Evolutionary conservation across 1,284 basidiomycete genomes (phyloP).

Genomic region (Trichosporon sp.): DNA sequence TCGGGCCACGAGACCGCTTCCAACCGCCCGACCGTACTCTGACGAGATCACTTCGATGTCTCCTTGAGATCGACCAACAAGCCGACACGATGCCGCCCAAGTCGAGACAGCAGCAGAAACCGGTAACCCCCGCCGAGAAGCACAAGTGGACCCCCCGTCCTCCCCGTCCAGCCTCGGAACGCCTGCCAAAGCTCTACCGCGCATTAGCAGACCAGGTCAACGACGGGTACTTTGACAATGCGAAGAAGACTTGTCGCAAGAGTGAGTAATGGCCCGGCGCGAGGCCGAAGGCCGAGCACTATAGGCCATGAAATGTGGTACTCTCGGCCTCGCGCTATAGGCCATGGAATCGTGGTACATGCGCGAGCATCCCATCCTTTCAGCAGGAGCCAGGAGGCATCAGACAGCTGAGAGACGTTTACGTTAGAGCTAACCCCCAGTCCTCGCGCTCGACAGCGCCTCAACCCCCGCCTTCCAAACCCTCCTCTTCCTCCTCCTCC

Average conservation of each 20-base stretch:
- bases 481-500: slow-evolving; percentile 72
- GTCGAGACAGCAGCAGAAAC: background rate
- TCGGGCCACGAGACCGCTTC: background rate
- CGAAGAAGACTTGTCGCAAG: slow-evolving; percentile 81
- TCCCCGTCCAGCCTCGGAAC: slow-evolving; percentile 56
- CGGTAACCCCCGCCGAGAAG: background rate
- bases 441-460: slow-evolving; percentile 61
- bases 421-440: slow-evolving; percentile 47
- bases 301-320: background rate
- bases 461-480: slow-evolving; percentile 69
- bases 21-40: background rate
- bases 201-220: slow-evolving; percentile 77
- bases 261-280: slow-evolving; percentile 53
- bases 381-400: no score
- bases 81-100: background rate
- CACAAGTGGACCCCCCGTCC: slow-evolving; percentile 50
- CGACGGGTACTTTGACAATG: slow-evolving; percentile 70
- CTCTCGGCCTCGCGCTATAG: no score
- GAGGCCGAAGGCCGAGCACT: background rate
- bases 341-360: no score
- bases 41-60: background rate
- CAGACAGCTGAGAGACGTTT: no score
- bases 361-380: no score
- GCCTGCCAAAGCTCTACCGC: slow-evolving; percentile 64
- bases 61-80: background rate